Evolutionary conservation across 345 rosid genomes (phyloP).

Genomic region (Eucalyptus cladocalyx): DNA sequence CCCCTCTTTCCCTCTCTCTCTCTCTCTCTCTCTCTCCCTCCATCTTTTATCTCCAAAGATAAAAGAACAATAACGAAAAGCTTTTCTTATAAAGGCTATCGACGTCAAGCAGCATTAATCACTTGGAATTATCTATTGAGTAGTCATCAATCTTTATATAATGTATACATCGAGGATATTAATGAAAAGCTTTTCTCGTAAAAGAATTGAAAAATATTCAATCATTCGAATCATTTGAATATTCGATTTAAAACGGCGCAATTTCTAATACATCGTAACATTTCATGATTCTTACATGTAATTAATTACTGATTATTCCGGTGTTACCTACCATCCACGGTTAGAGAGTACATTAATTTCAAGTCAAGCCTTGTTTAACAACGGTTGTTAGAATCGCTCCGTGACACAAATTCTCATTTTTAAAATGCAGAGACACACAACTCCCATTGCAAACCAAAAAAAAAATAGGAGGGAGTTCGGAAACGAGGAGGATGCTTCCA

Average conservation of each 20-base stretch:
- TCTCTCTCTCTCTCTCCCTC: too few species aligned
- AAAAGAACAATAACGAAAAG: too few species aligned
- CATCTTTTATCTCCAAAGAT: too few species aligned
- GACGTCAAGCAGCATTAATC: not conserved
- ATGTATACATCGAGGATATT: not conserved
- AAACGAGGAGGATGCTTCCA: not conserved
- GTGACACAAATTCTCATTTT: not conserved
- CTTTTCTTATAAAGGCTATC: not conserved
- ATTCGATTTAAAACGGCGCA: fast-evolving
- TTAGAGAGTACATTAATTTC: not conserved
- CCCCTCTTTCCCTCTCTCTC: too few species aligned
- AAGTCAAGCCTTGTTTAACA: not conserved
- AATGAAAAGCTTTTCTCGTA: not conserved
- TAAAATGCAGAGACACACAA: not conserved
- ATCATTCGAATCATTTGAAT: too few species aligned
- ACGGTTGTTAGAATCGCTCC: not conserved
- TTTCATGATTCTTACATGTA: not conserved
- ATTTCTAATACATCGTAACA: fast-evolving
- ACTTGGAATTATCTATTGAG: not conserved
- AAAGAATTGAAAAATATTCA: too few species aligned
- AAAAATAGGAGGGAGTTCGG: not conserved
- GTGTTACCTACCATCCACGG: not conserved
- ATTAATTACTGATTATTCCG: not conserved
- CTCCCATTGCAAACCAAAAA: not conserved
- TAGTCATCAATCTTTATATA: not conserved